These are phyloP conservation scores for Suillus clintonianus DNA, from an alignment of 768 basidiomycete genomes.

Conservation along the genomic window DNA sequence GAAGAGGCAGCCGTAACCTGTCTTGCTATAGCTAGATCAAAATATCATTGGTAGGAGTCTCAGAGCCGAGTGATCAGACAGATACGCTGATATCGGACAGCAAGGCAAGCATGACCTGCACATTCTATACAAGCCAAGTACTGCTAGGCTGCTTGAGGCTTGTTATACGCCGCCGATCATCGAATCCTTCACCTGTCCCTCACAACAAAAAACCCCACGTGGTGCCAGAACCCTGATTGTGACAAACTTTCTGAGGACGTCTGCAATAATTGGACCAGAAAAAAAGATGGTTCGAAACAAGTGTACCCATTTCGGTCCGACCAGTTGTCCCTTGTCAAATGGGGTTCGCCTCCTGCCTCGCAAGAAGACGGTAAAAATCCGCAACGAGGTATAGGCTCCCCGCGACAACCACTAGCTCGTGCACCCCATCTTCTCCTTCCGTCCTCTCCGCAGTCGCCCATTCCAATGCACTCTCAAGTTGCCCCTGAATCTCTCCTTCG, in stretches of 20 bases:
- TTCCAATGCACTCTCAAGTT: constrained; percentile 53
- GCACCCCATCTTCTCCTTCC: constrained; percentile 14
- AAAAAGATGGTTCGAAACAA: not conserved
- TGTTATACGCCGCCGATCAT: not conserved
- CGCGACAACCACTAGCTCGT: constrained; percentile 68
- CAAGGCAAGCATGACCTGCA: not conserved
- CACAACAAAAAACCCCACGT: not conserved
- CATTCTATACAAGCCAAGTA: not conserved
- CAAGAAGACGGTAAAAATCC: constrained; percentile 75
- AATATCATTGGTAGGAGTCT: not conserved
- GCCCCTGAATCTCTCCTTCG: constrained; percentile 29
- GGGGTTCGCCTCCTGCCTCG: not conserved
- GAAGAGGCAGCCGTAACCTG: not conserved
- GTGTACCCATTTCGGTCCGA: not conserved
- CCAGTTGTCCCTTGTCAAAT: not conserved
- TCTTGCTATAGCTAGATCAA: not conserved
- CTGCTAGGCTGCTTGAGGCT: not conserved
- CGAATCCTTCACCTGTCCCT: not conserved
- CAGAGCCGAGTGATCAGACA: not conserved
- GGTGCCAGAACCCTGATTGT: not conserved
- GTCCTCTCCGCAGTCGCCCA: constrained; percentile 30
- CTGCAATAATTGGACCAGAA: not conserved
- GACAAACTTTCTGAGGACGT: not conserved
- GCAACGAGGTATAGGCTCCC: constrained; percentile 96
- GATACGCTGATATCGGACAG: not conserved